Evolutionary conservation across 176 grass and related monocot genomes (phyloP), one percentile per base, ranked within the genome.

Genomic region (Aechmea fasciata): DNA sequence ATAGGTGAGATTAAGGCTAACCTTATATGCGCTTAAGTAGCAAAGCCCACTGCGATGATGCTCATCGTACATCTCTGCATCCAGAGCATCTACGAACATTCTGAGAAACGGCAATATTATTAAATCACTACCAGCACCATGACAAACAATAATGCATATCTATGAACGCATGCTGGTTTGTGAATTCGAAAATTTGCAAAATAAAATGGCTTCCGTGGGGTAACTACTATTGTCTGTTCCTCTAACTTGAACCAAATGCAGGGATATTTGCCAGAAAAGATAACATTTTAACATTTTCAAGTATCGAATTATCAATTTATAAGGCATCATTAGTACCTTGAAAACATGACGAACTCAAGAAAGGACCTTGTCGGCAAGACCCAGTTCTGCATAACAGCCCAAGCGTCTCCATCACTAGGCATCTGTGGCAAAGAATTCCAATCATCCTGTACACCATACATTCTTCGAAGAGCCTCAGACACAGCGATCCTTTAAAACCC

Each of bases 331-430:
- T 2, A 24, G 52, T 77, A 99, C 95, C 95, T 87, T 69, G 95
- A 99, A 74, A 99, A 99, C 95, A 99, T 94, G 63, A 99, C 82
- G 83, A 99, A 99, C 80, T 99, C 95, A 26, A 99, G 70, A 63
- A 94, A 99, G 52, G 95, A 99, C 51, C 78, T 81, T 18, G 95
- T 99, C 49, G 95, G 84, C 67, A 99, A 68, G 85, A 83, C 82
- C 95, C 95, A 99, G 69, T 90, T 99, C 82, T 94, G 87, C 90
- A 90, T 99, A 50, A 94, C 82, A 70, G 95, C 90, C 95, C 95
- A 99, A 9, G 89, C 88, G 69, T 82, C 71, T 63, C 83, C 84
- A 72, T 83, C 82, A 84, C 82, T 84, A 67, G 86, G 82, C 95
- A 99, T 99, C 70, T 10, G 77, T 51, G 83, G 83, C 75, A 88